phyloP scores from a whole-genome alignment of 805 yeast genomes.

The Saccharomycopsis sp. region DNA sequence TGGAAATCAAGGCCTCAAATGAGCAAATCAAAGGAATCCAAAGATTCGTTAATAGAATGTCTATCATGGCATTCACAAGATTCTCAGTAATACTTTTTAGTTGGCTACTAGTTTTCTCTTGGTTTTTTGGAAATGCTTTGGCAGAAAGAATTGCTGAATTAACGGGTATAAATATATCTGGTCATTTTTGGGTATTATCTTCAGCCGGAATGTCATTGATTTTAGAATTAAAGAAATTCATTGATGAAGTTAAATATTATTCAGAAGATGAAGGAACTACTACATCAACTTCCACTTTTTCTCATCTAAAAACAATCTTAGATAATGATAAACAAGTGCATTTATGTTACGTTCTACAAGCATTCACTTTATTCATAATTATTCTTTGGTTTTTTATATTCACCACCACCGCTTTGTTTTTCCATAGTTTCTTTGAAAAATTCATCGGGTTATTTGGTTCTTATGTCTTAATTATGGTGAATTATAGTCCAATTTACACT shows the following conservation, averaged over 20 bases:
- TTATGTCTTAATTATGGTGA: conserved; percentile 1
- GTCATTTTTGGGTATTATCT: conserved; percentile 11
- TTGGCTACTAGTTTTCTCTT: conserved; percentile 1
- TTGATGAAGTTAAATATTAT: not conserved
- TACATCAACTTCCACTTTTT: not conserved
- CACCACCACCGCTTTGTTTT: conserved; percentile 8
- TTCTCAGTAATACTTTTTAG: not conserved
- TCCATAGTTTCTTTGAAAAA: conserved; percentile 13
- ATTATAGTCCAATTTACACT: too few relatives aligned
- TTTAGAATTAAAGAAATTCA: conserved; percentile 2
- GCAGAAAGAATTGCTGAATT: not conserved
- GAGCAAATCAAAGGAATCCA: too few relatives aligned
- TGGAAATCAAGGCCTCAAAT: not conserved
- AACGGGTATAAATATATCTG: conserved; percentile 6
- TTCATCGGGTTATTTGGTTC: conserved; percentile 2
- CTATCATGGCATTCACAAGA: not conserved
- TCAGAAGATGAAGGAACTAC: not conserved
- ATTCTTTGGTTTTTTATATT: conserved; percentile 8
- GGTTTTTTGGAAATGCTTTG: conserved; percentile 10
- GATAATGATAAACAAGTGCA: not conserved
- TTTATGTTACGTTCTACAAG: not conserved
- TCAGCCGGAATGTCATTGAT: conserved; percentile 10
- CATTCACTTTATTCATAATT: not conserved
- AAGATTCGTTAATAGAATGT: not conserved
- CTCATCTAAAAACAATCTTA: not conserved